Conservation (phyloP, 1,139 yeast species). For the Lodderomyces orthopsilosis region DNA sequence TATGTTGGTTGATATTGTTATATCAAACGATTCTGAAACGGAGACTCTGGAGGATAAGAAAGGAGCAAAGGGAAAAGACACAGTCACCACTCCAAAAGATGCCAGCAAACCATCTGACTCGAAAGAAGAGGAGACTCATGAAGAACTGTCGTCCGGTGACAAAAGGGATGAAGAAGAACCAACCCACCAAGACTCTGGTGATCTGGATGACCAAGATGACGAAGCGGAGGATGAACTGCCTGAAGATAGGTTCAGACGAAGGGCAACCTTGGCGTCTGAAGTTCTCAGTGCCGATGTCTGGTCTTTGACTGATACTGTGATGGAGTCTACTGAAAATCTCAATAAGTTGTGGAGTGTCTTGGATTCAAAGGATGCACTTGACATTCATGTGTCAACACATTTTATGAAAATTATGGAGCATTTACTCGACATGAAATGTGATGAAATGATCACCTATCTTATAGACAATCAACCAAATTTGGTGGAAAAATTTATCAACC, state of each 20-base stretch:
- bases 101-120: constrained; percentile 7
- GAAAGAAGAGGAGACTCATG: constrained; percentile 7
- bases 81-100: not conserved
- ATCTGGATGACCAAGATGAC: constrained; percentile 11
- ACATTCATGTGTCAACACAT: constrained; percentile 77
- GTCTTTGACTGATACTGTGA: constrained; percentile 89
- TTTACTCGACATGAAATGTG: constrained; percentile 84
- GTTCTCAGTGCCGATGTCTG: constrained; percentile 89
- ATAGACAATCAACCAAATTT: constrained; percentile 62
- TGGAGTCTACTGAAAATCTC: constrained; percentile 68
- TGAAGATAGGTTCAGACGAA: constrained; percentile 58
- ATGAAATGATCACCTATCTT: constrained; percentile 67
- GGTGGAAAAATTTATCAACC: constrained; percentile 70
- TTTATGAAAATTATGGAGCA: constrained; percentile 96
- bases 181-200: constrained; percentile 13
- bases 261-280: constrained; percentile 89
- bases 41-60: constrained; percentile 2
- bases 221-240: constrained; percentile 26
- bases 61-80: constrained; percentile 3
- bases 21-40: constrained; percentile 30
- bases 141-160: constrained; percentile 13
- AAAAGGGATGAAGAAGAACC: constrained; percentile 17
- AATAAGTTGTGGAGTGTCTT: constrained; percentile 77
- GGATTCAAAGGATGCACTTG: constrained; percentile 55
- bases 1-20: constrained; percentile 65